These are phyloP conservation scores for Raphanus raphanistrum DNA, from an alignment of 345 rosid genomes.

Conservation along the genomic window DNA sequence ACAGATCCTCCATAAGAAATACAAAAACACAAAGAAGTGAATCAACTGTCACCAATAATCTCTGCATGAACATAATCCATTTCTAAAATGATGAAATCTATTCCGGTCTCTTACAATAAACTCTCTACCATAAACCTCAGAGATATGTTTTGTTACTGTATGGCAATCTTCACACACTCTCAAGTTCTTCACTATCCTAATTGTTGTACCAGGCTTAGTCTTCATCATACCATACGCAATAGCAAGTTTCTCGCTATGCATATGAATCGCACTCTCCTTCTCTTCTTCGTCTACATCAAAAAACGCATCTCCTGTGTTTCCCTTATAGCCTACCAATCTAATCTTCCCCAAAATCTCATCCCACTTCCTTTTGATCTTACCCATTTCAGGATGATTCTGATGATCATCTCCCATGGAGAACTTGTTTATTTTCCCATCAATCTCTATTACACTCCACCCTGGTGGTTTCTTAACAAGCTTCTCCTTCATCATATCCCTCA, in stretches of 20 bases:
- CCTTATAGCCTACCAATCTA: constrained; percentile 53
- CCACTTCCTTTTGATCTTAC: constrained; percentile 58
- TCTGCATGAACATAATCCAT: constrained; percentile 68
- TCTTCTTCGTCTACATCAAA: constrained; percentile 79
- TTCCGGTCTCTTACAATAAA: constrained; percentile 72
- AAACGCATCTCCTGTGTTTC: constrained; percentile 54
- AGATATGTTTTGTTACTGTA: constrained; percentile 62
- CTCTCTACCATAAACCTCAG: constrained; percentile 59
- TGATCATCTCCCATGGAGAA: constrained; percentile 55
- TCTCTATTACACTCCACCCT: constrained; percentile 59
- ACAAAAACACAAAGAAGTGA: constrained; percentile 6
- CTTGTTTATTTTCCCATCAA: constrained; percentile 56
- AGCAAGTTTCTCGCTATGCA: constrained; percentile 81
- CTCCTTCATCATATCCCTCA: constrained; percentile 62
- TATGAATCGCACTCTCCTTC: constrained; percentile 54
- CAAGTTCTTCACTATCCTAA: constrained; percentile 76
- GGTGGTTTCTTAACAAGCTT: constrained; percentile 62
- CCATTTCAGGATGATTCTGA: constrained; percentile 55
- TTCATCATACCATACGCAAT: constrained; percentile 66
- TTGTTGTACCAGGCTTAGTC: constrained; percentile 33
- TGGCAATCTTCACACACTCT: constrained; percentile 78
- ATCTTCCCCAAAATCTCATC: constrained; percentile 61
- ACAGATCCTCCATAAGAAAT: background rate
- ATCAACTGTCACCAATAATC: constrained; percentile 59
- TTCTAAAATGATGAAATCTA: constrained; percentile 72